Conservation (phyloP, 73 alveolate genomes). For the Paramecium primaurelia region DNA sequence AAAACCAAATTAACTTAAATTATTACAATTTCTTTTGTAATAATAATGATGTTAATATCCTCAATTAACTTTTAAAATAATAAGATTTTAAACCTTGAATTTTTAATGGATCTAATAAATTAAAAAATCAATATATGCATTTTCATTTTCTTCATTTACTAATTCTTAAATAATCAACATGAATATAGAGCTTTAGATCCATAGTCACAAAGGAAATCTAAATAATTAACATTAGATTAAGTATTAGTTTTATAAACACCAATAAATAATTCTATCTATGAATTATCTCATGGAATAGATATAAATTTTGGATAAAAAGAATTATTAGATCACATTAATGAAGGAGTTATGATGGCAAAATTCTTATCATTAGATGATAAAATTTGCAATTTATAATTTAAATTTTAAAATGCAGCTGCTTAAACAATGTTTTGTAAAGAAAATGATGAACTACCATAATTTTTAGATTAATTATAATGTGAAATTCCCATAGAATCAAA, state of each 20-base stretch:
- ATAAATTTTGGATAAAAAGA: not conserved
- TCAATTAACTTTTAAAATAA: not conserved
- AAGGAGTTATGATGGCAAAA: not conserved
- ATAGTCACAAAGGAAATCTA: not conserved
- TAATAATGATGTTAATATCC: not conserved
- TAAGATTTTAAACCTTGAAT: not conserved
- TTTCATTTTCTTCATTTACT: not conserved
- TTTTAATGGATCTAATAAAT: not conserved
- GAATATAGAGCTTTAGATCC: not conserved
- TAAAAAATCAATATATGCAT: not conserved
- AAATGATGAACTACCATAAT: not conserved
- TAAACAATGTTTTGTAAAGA: not conserved
- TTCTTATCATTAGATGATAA: not conserved
- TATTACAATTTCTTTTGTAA: not conserved
- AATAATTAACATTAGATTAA: not conserved
- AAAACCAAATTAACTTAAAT: not conserved
- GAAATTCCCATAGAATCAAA: not conserved
- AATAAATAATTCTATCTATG: not conserved
- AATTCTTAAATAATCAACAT: not conserved
- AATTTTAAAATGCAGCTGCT: not conserved
- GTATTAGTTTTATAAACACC: not conserved
- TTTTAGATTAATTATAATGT: not conserved
- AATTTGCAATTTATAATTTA: not conserved
- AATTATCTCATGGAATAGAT: not conserved
- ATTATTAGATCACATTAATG: not conserved